Base-by-base conservation (phyloP, 176 grass and related monocot species). In the Aegilops sharonensis region DNA sequence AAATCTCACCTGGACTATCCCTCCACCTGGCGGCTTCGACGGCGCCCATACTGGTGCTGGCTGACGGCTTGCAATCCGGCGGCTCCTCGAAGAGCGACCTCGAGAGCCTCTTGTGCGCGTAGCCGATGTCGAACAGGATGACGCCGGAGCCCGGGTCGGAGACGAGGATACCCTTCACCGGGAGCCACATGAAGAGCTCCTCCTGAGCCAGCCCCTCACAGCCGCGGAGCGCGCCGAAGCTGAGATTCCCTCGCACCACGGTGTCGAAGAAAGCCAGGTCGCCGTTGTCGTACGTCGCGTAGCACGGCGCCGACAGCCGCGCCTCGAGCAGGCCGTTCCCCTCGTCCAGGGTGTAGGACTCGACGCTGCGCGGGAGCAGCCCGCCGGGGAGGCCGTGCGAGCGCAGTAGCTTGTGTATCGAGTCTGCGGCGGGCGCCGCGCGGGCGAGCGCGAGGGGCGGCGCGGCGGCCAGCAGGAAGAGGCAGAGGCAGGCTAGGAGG, bases 101-200 rank as follows among this genome's bases (percentile, higher is more conserved):
- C 0, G 95, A 92, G 40, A 98, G 90, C 25, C 86, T 89, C 94
- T 98, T 98, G 86, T 89, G 91, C 11, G 95, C 95, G 63, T 82
- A 82, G 6, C 91, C 93, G 86, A 98, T 98, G 90, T 98, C 95
- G 85, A 98, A 94, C 17, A 92, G 82, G 76, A 98, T 92, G 73
- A 95, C 93, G 24, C 95, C 95, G 3, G 95, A 87, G 60, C 76
- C 31, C 10, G 83, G 72, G 31, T 89, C 81, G 83, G 87, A 20
- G 39, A 98, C 90, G 77, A 91, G 43, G 61, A 98, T 95, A 70
- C 95, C 95, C 91, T 98, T 98, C 27, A 98, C 95, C 27, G 95
- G 95, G 34, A 98, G 81, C 95, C 95, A 98, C 12, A 98, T 72
- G 83, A 98, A 98, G 63, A 98, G 93, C 88, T 98, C 95, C 90